Percentiles rank a stretch among this genome's conserved stretches.
Evolutionary conservation across 768 basidiomycete species (phyloP).

Genomic region (Amanita molliuscula): DNA sequence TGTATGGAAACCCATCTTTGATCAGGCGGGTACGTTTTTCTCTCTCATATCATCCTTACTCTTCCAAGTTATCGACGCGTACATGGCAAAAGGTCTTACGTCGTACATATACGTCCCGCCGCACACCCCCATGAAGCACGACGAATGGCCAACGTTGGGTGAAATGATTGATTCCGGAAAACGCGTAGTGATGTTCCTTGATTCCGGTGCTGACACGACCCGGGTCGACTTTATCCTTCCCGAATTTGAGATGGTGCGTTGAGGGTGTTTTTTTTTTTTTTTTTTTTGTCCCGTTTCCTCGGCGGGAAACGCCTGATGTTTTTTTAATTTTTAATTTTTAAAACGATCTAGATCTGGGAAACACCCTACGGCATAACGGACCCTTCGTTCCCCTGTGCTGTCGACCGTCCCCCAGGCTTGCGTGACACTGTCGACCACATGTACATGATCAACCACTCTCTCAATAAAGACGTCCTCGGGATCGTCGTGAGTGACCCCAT

Average conservation of each 20-base stretch:
- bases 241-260: constrained; percentile 41
- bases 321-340: not conserved
- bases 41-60: not conserved
- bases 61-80: no score
- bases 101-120: constrained; percentile 43
- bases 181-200: constrained; percentile 54
- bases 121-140: constrained; percentile 26
- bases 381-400: constrained; percentile 39
- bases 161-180: constrained; percentile 50
- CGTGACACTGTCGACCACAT: constrained; percentile 39
- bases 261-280: no score
- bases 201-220: constrained; percentile 31
- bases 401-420: constrained; percentile 40
- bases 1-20: constrained; percentile 45
- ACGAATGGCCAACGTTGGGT: constrained; percentile 56
- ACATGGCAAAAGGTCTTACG: constrained; percentile 25
- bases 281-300: no score
- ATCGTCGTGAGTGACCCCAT: constrained; percentile 28
- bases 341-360: constrained; percentile 39
- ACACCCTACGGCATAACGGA: constrained; percentile 43
- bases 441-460: constrained; percentile 50
- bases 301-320: no score
- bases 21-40: constrained; percentile 28
- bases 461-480: constrained; percentile 35
- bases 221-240: constrained; percentile 41